Evolutionary conservation across 768 basidiomycete species (phyloP), one percentile per base, ranked within the genome.

Genomic region (Auricularia sp.): DNA sequence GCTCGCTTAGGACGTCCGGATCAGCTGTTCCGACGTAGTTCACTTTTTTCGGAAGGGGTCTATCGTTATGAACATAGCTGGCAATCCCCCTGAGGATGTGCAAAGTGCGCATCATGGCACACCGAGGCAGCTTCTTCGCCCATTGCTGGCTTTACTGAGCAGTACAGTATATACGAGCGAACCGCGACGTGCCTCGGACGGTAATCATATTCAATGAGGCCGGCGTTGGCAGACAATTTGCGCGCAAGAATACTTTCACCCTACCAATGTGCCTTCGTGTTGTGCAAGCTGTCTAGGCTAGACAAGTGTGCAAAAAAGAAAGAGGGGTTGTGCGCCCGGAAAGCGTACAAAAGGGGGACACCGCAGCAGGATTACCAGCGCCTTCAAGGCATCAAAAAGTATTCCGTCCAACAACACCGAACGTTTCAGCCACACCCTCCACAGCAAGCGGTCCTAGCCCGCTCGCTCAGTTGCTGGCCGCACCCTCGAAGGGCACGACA

Each of bases 301-400:
- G 34, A 59, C 56, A 29, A 51, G 6, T 18, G 18, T 6, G 16
- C 23, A 23, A 59, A 59, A 23, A 29, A 59, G 11, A n/a, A 29
- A 33, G 29, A 29, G 56, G 56, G 21, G 14, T 12, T 42, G 39
- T 42, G 39, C 39, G 47, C 47, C 18, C 0, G 43, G 11, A 44
- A 51, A 51, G 18, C 14, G 47, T 21, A 21, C 34, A 59, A 14
- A 35, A 59, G 4, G 23, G 56, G 29, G 18, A 59, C 56, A 59
- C 56, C 56, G 56, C 56, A 29, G 56, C 56, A 59, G 56, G 56
- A 29, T 51, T 51, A 54, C 53, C 53, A 54, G 56, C 56, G 47
- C 47, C 18, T 51, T 51, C 47, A 51, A 51, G 47, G 47, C 47
- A 51, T 51, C 47, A 51, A 51, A 51, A 51, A 51, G 21, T 16